A percentile compares a stretch with the other conserved stretches of the same genome.
phyloP scores from a whole-genome alignment of 345 rosid species.

The Salix viminalis region DNA sequence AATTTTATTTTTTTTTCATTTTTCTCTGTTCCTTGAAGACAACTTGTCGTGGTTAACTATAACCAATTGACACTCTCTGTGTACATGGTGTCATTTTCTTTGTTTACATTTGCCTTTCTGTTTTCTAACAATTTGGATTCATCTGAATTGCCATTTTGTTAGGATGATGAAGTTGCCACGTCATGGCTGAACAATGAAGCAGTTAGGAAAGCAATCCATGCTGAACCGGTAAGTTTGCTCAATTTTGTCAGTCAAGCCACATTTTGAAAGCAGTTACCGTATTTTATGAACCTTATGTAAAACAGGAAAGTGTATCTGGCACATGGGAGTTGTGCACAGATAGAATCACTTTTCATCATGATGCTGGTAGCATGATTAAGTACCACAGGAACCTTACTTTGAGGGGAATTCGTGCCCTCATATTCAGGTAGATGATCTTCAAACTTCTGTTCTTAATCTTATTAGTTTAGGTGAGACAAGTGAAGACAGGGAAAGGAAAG shows the following conservation, averaged over 20 bases:
- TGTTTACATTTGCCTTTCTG: not conserved
- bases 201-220: constrained; percentile 73
- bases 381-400: constrained; percentile 77
- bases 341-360: constrained; percentile 35
- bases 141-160: constrained; percentile 11
- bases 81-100: not conserved
- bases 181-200: constrained; percentile 63
- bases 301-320: constrained; percentile 44
- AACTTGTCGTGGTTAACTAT: not conserved
- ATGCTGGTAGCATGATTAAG: constrained; percentile 77
- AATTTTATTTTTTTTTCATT: not conserved
- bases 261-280: not conserved
- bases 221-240: constrained; percentile 42
- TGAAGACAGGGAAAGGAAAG: not conserved
- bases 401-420: constrained; percentile 67
- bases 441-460: not conserved
- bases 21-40: not conserved
- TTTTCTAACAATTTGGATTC: not conserved
- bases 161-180: constrained; percentile 79
- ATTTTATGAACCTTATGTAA: not conserved
- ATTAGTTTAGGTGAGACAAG: no score
- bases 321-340: constrained; percentile 49
- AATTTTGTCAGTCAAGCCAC: not conserved
- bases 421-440: constrained; percentile 53
- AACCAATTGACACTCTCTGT: not conserved